Conservation (phyloP, 805 yeast genomes). For the Kockiozyma suomiensis region DNA sequence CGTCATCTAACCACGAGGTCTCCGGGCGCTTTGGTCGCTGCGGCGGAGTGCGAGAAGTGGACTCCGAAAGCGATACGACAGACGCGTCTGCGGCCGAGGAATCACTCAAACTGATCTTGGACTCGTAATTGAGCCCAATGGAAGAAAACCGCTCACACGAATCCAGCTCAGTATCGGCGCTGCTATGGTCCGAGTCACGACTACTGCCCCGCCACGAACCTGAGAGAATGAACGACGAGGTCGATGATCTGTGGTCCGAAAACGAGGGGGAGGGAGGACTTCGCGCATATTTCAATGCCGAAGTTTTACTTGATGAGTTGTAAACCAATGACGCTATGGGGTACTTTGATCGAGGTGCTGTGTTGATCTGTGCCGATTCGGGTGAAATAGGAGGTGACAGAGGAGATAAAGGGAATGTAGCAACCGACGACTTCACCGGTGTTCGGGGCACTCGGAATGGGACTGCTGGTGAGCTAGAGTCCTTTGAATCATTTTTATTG, state of each 20-base stretch:
- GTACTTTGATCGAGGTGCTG: neutral
- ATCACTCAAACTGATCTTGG: neutral
- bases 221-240: conserved; percentile 5
- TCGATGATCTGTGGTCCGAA: conserved; percentile 1
- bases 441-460: conserved; percentile 1
- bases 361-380: neutral
- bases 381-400: conserved; percentile 7
- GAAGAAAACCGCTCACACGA: neutral
- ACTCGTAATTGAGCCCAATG: neutral
- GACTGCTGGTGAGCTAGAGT: neutral
- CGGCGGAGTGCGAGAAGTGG: conserved; percentile 13
- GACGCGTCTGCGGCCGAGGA: neutral
- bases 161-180: neutral
- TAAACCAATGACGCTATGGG: neutral
- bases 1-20: conserved; percentile 16
- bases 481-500: neutral
- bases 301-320: neutral
- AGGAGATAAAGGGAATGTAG: neutral
- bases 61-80: neutral
- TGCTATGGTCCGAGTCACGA: neutral
- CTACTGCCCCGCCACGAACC: neutral
- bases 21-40: conserved; percentile 28
- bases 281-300: neutral
- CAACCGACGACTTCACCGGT: neutral
- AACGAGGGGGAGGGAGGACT: neutral